Conservation (phyloP, 108 stramenopile species). For the Cyclotella atomus region DNA sequence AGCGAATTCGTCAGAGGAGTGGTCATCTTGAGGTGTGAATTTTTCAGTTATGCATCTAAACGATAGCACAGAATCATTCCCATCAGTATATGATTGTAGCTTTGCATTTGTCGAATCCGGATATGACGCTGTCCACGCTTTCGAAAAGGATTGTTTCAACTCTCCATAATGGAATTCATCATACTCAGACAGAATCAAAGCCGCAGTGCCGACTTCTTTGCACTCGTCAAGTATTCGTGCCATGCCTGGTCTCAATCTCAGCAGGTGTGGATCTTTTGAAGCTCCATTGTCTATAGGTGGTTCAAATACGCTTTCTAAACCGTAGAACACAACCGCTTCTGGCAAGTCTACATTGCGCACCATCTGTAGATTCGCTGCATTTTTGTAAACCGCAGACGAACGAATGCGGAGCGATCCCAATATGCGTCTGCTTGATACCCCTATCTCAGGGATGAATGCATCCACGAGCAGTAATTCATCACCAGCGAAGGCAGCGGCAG, state of each 20-base stretch:
- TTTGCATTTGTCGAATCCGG: not conserved
- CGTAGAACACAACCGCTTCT: constrained; percentile 78
- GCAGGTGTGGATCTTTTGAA: not conserved
- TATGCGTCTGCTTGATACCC: no score
- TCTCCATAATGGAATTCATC: constrained; percentile 6
- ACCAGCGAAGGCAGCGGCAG: no score
- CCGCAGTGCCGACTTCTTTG: constrained; percentile 64
- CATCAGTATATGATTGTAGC: constrained; percentile 2
- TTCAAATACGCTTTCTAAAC: constrained; percentile 51
- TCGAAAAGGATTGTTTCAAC: constrained; percentile 12
- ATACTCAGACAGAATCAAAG: constrained; percentile 54
- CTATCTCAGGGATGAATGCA: no score
- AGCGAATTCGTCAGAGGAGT: constrained; percentile 5
- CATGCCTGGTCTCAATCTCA: constrained; percentile 51
- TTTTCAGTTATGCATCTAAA: constrained; percentile 21
- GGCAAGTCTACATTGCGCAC: constrained; percentile 83
- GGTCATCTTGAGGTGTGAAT: not conserved
- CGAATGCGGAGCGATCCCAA: no score
- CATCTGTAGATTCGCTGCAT: constrained; percentile 50
- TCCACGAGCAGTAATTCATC: no score
- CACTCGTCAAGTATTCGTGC: constrained; percentile 68
- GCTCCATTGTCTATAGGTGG: not conserved
- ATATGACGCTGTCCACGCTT: constrained; percentile 2
- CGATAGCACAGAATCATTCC: constrained; percentile 7
- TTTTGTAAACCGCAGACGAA: no score